Evolutionary conservation across 495 filamentous ascomycete species (phyloP).

Genomic region (Aspergillus wentii): DNA sequence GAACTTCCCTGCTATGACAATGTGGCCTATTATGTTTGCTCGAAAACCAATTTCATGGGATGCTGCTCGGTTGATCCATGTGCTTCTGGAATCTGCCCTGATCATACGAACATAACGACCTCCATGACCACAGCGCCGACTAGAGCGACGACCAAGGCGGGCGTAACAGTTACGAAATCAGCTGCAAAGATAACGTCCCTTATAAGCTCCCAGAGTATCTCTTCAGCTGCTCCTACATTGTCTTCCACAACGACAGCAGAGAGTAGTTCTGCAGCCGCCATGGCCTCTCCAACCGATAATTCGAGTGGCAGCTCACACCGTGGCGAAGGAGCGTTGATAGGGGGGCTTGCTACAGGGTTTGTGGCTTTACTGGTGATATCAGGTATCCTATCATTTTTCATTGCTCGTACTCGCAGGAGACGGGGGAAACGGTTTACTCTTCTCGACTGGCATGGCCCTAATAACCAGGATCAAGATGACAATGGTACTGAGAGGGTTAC

Average conservation of each 20-base stretch:
- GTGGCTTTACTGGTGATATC: conserved; percentile 15
- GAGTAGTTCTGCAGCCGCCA: conserved; percentile 1
- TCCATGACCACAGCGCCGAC: conserved; percentile 5
- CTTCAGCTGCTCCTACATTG: too few relatives aligned
- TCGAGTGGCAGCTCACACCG: neutral
- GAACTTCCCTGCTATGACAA: conserved; percentile 11
- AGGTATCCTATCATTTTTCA: conserved; percentile 13
- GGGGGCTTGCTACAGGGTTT: conserved; percentile 22
- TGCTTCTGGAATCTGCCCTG: conserved; percentile 26
- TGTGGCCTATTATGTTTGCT: conserved; percentile 29
- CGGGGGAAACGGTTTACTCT: conserved; percentile 10
- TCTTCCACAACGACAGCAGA: too few relatives aligned
- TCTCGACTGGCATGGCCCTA: conserved; percentile 9
- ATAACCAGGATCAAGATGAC: too few relatives aligned
- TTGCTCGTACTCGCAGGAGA: conserved; percentile 17
- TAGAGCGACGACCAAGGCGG: neutral
- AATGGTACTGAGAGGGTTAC: too few relatives aligned
- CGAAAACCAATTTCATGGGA: conserved; percentile 20
- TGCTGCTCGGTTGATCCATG: conserved; percentile 39
- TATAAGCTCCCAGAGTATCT: too few relatives aligned
- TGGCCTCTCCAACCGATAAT: conserved; percentile 3
- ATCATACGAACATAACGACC: conserved; percentile 5
- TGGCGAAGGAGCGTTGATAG: conserved; percentile 19
- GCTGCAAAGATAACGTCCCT: too few relatives aligned
- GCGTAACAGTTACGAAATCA: too few relatives aligned